Base-by-base conservation (phyloP, 164 flowering plant species). In the Platanus orientalis region DNA sequence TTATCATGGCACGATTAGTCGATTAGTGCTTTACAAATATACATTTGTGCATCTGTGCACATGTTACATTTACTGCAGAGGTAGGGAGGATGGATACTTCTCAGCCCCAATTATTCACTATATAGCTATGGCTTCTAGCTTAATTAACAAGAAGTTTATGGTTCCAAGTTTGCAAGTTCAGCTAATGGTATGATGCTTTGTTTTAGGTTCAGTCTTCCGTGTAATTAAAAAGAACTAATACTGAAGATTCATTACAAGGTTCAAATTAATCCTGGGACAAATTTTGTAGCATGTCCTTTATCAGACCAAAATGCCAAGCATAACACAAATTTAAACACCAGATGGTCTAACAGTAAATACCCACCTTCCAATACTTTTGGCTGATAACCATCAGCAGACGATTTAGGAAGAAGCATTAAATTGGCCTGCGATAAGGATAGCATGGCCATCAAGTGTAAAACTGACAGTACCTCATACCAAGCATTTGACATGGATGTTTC, bases 381-480 rank as follows among this genome's bases (percentile, higher is more conserved):
- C 68, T 87, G 95, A 78, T 83, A 77, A 64, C 97, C 95, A 76
- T 94, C 95, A 51, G 79, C 57, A 59, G 95, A 81, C 60, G 83
- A 80, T 83, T 81, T 87, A 16, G 98, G 95, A 66, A 89, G 86
- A 74, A 94, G 97, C 70, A 91, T 64, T 32, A 84, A 62, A 74
- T 91, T 91, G 69, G 95, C 97, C 72, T 91, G 91, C 59, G 90
- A 91, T 58, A 94, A 69, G 9, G 82, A 81, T 55, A 91, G 78
- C 81, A 79, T 81, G 61, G 97, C 95, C 96, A 94, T 89, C 76
- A 91, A 81, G 73, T 94, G 99, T 70, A 91, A 73, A 65, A 91
- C 87, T 28, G 97, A 91, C 80, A 94, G 63, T 50, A 90, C 87
- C 81, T 94, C 97, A 55, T 91, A 91, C 97, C 99, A 94, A 60